Base-by-base conservation (phyloP, 75 land plant species). In the Pinus taeda region DNA sequence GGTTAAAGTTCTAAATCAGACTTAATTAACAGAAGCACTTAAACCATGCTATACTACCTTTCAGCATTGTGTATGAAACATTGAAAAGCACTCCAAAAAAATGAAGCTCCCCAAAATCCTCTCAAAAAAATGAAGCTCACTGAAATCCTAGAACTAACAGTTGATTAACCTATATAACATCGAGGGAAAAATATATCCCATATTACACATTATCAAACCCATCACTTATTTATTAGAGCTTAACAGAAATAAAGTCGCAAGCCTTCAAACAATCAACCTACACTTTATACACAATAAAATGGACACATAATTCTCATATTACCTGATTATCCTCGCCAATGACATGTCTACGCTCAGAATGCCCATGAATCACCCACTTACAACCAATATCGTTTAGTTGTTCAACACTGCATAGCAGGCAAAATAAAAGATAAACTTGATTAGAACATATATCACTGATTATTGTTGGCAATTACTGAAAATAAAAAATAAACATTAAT, bases 341-440 rank as follows among this genome's bases (percentile, higher is more conserved):
- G 14, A 97, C 66, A 86, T 97, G 99, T 72, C 99, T 85, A 3
- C 98, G 78, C 75, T 97, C 99, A 61, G 99, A 97, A 67, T 97
- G 99, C 21, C 99, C 99, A 56, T 88, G 89, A 72, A 97, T 92
- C 49, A 97, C 95, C 98, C 99, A 97, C 60, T 92, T 80, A 81
- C 90, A 89, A n/a, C 98, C 99, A 73, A 90, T 79, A 77, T 96
- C 99, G 72, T 83, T 89, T 84, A 96, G 57, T 83, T 96, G 99
- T 36, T 95, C 98, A 65, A 81, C 95, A 81, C 98, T 94, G 74
- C 29, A 76, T 4, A 49, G 18, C 6, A 77, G 64, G 58, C 2
- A 45, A 69, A 42, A 39, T 45, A 69, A 42, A 30, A 36, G 5
- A 49, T 45, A 45, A 45, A 45, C 53, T 45, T 45, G 53, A 45